Evolutionary conservation across 2,329 filamentous ascomycete species (phyloP).

Genomic region (Zarea fungicola): DNA sequence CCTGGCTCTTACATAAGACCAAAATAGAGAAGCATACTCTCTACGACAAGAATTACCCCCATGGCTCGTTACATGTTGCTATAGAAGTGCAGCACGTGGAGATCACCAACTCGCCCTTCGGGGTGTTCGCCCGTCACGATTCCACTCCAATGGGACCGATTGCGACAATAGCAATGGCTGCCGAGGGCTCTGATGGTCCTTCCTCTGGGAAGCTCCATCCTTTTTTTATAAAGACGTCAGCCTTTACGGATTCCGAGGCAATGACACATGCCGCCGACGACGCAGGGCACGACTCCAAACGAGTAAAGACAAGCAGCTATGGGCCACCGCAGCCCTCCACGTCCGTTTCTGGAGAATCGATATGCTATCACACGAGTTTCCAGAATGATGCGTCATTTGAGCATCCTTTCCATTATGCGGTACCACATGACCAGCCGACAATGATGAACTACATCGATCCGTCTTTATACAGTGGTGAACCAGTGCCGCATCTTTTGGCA

Average conservation of each 20-base stretch:
- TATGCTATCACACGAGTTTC: too few relatives aligned
- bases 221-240: constrained; percentile 39
- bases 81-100: neutral
- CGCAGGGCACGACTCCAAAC: constrained; percentile 28
- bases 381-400: too few relatives aligned
- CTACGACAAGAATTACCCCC: neutral
- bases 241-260: neutral
- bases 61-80: constrained; percentile 5
- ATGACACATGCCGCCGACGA: neutral
- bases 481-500: neutral
- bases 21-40: neutral
- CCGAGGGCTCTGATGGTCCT: constrained; percentile 30
- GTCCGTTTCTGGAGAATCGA: too few relatives aligned
- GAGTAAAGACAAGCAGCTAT: constrained; percentile 33
- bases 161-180: constrained; percentile 40
- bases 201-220: constrained; percentile 47
- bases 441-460: neutral
- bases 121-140: neutral
- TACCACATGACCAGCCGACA: neutral
- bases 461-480: neutral
- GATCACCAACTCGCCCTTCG: neutral
- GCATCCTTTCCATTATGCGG: neutral
- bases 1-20: too few relatives aligned
- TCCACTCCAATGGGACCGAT: constrained; percentile 36
- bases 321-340: constrained; percentile 12